Percentiles rank a stretch among this genome's conserved stretches.
Evolutionary conservation across 2,329 filamentous ascomycete genomes (phyloP).

Genomic region (Calonectria hawksworthii): DNA sequence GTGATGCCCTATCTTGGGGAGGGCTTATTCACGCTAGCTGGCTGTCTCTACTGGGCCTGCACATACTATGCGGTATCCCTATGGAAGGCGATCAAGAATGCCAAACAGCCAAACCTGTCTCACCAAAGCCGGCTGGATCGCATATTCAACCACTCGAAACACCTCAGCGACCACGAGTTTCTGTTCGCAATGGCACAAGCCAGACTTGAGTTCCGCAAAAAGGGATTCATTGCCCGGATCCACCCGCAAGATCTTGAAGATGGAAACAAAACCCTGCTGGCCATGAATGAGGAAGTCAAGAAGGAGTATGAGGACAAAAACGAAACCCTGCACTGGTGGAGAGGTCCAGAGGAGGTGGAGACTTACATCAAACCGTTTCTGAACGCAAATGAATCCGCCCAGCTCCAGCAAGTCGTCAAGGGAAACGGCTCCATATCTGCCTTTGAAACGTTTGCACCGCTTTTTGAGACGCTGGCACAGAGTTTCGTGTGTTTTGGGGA

Average conservation of each 20-base stretch:
- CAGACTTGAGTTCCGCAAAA: conserved; percentile 38
- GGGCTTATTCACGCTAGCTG: conserved; percentile 39
- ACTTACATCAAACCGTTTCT: conserved; percentile 36
- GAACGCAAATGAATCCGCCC: conserved; percentile 27
- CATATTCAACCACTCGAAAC: conserved; percentile 41
- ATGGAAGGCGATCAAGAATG: conserved; percentile 37
- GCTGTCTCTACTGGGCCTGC: conserved; percentile 44
- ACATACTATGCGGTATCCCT: conserved; percentile 37
- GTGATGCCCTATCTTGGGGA: conserved; percentile 40
- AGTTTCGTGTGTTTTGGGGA: conserved; percentile 45
- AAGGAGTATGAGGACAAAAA: conserved; percentile 32
- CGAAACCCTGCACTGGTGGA: conserved; percentile 41
- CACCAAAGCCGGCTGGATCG: conserved; percentile 33
- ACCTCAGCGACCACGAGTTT: conserved; percentile 38
- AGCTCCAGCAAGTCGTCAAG: conserved; percentile 38
- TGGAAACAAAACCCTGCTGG: not conserved
- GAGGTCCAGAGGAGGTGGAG: conserved; percentile 38
- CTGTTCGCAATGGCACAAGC: conserved; percentile 37
- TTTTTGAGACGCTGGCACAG: conserved; percentile 37
- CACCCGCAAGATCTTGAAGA: conserved; percentile 16
- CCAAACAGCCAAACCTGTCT: conserved; percentile 1
- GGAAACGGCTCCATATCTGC: conserved; percentile 32
- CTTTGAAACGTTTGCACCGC: conserved; percentile 27
- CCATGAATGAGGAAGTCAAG: conserved; percentile 27
- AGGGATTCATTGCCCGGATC: conserved; percentile 36